phyloP scores from a whole-genome alignment of 2,329 filamentous ascomycete species.

The Blastomyces gilchristii region DNA sequence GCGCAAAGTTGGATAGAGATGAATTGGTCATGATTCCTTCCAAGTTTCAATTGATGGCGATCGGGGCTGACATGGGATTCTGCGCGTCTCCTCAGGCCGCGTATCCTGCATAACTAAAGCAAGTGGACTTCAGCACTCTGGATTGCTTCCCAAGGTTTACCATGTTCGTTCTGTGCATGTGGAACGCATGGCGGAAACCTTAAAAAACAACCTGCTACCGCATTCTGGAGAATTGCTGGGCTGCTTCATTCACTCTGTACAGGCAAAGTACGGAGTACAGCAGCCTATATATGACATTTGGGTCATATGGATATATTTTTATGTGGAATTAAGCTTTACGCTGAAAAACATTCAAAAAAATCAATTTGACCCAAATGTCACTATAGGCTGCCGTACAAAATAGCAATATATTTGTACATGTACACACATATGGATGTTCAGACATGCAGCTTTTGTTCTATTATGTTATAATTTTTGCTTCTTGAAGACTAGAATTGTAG shows the following conservation, averaged over 20 bases:
- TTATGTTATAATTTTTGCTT: background rate
- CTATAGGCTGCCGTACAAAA: no score
- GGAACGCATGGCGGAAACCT: no score
- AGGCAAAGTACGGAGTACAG: background rate
- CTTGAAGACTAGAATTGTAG: background rate
- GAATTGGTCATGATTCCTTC: background rate
- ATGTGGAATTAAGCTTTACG: no score
- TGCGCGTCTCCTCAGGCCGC: background rate
- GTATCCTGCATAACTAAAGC: background rate
- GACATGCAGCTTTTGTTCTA: background rate
- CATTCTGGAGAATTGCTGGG: background rate
- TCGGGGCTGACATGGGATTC: background rate
- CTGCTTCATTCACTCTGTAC: background rate
- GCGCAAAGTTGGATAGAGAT: constrained; percentile 11
- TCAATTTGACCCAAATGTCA: no score
- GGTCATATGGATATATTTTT: no score
- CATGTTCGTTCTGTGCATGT: background rate
- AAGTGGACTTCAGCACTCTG: background rate
- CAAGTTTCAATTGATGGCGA: background rate
- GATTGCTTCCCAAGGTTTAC: background rate
- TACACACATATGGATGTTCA: background rate
- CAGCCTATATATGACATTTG: no score
- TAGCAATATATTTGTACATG: background rate
- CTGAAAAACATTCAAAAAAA: no score
- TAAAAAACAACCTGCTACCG: background rate